Evolutionary conservation across 345 rosid genomes (phyloP), one percentile per base, ranked within the genome.

Genomic region (Heritiera littoralis): DNA sequence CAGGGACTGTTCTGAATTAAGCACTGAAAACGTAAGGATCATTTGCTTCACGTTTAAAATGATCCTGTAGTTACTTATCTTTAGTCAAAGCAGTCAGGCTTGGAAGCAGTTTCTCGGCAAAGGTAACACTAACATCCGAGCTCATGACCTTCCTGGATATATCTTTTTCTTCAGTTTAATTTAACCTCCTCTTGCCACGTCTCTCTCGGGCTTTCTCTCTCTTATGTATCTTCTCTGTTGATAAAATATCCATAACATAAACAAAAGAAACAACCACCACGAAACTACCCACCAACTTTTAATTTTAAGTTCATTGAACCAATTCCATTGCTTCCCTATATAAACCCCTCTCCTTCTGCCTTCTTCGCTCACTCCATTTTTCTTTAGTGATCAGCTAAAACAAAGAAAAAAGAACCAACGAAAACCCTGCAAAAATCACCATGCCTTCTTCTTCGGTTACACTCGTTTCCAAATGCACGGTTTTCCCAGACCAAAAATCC

Each of bases 381-480:
- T 41, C 28, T 14, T 52, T 2, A 6, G 0, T 41, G 66, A 6
- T 54, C 7, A 73, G 40, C 3, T 2, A 9, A 60, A n/a, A 59
- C 6, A 60, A 48, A 15, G 3, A 5, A 32, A 6, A 55, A 40
- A 15, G 3, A 74, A 17, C 1, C 7, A 4, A 15, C 7, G 12
- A 5, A 0, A 59, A 81, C 54, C 43, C 45, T 15, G 13, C 55
- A 66, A 11, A 23, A 54, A 41, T 1, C 55, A 87, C 79, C 65
- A 91, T 90, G 96, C 94, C 96, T 77, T 81, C 85, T 59, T 87
- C 89, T 78, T 83, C 89, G 1, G 81, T 71, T 7, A 84, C 88
- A 3, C 46, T 88, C 58, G 9, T 86, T 81, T 91, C 98, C n/a
- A 90, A 87, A 85, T 88, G 90, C 87, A 88, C 88, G 0, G 76